These are phyloP conservation scores for Termitomyces sp. DNA, from an alignment of 1,284 basidiomycete species.

Conservation along the genomic window DNA sequence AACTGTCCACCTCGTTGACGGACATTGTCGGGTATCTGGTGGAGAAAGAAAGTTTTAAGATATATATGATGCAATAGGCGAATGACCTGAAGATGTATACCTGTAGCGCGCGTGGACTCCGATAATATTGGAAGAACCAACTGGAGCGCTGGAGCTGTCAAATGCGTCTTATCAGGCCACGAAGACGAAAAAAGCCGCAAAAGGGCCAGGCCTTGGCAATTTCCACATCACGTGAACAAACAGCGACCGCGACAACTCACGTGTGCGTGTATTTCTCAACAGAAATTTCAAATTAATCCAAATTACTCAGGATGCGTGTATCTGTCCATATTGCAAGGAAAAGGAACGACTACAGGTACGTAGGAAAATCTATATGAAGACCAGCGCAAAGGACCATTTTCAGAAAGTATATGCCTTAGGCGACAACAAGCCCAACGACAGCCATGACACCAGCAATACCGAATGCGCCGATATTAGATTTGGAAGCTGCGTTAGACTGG, in stretches of 20 bases:
- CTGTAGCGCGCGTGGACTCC: constrained; percentile 5
- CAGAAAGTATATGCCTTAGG: constrained; percentile 25
- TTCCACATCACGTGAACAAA: constrained; percentile 13
- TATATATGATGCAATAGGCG: constrained; percentile 3
- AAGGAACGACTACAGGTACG: not conserved
- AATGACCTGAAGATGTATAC: constrained; percentile 14
- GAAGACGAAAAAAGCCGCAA: constrained; percentile 15
- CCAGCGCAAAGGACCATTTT: not conserved
- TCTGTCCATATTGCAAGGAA: not conserved
- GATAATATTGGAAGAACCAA: constrained; percentile 5
- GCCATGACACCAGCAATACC: constrained; percentile 43
- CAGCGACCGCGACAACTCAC: constrained; percentile 17
- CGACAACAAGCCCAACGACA: constrained; percentile 41
- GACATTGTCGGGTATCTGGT: constrained; percentile 18
- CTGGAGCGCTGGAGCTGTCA: constrained; percentile 4
- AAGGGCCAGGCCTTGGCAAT: not conserved
- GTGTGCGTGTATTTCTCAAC: constrained; percentile 2
- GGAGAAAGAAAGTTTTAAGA: constrained; percentile 12
- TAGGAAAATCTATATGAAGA: not conserved
- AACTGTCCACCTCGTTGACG: constrained; percentile 14
- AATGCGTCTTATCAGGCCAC: constrained; percentile 11
- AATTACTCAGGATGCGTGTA: not conserved
- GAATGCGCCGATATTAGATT: constrained; percentile 26
- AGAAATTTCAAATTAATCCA: no score
- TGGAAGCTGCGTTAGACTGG: constrained; percentile 25